Evolutionary conservation across 805 yeast genomes (phyloP), one percentile per base, ranked within the genome.

Genomic region (Candida cerambycidarum): DNA sequence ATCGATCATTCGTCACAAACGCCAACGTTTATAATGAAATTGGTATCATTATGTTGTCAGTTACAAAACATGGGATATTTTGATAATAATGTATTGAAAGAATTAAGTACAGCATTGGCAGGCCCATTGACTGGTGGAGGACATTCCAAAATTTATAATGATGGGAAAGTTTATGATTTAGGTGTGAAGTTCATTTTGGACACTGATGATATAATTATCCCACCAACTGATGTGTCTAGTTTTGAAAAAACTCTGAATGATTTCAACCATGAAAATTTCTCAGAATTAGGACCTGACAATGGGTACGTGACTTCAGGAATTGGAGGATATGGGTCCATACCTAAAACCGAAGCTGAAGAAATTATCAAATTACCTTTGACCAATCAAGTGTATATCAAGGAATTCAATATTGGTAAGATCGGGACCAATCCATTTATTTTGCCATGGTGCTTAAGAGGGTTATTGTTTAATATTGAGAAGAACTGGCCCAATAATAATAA

Each of bases 81-180:
- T 38, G 99, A 92, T 57, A 92, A 88, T 58, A 93, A 89, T 16
- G 85, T 93, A 11, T 71, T 92, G 15, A 83, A 83, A 48, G 97
- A 93, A 58, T 75, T 92, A 32, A 87, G 96, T 42, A 76, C 75
- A 2, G 64, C 69, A 31, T 70, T 69, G 48, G 93, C 95, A 0
- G 99, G 99, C 0, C 85, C 96, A 1, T 68, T 93, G 41, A 92
- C 97, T 0, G 97, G 97, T 2, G 90, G 93, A 6, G 99, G 99
- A 0, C 99, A 92, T 60, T 89, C 97, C 0, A 83, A 78, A 48
- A 81, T 93, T 19, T 92, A 92, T 62, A 85, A 86, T 54, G 96
- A 88, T 50, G 79, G 82, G 3, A 78, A 82, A 43, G 98, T 93
- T 1, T 92, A 92, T 58, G 87, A 82, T 50, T 58, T 87, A 47